Percentiles rank a stretch among this genome's conserved stretches.
Conservation (phyloP, 805 yeast species). For the Komagataella kurtzmanii region DNA sequence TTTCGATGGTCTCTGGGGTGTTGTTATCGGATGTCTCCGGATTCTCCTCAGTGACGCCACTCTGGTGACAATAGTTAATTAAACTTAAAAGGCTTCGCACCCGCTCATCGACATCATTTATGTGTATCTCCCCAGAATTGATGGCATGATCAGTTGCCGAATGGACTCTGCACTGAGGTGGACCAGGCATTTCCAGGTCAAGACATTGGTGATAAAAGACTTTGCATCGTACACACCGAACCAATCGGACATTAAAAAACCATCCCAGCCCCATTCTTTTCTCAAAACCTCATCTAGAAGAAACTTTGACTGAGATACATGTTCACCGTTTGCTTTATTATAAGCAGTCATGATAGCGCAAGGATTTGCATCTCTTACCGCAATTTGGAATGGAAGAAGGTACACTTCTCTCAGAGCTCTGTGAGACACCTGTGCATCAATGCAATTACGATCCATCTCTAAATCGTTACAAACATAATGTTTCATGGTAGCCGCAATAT, state of each 20-base stretch:
- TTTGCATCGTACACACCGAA: constrained; percentile 23
- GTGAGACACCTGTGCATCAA: constrained; percentile 24
- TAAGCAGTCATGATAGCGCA: constrained; percentile 27
- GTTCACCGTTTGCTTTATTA: constrained; percentile 27
- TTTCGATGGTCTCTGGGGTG: constrained; percentile 29
- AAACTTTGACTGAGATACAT: constrained; percentile 21
- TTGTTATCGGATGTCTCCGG: constrained; percentile 25
- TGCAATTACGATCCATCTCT: constrained; percentile 22
- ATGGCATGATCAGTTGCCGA: constrained; percentile 28
- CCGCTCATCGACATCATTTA: constrained; percentile 29
- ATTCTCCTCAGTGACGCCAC: constrained; percentile 27
- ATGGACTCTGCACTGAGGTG: constrained; percentile 28
- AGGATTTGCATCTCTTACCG: constrained; percentile 24
- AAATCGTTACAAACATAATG: constrained; percentile 30
- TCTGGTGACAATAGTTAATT: constrained; percentile 25
- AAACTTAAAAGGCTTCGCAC: constrained; percentile 32
- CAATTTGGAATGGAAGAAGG: constrained; percentile 28
- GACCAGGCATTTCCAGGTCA: constrained; percentile 34
- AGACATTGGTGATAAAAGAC: constrained; percentile 25
- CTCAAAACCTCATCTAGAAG: constrained; percentile 22
- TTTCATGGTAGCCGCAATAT: constrained; percentile 26
- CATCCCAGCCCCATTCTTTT: constrained; percentile 26
- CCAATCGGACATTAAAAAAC: constrained; percentile 30
- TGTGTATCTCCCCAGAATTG: constrained; percentile 23
- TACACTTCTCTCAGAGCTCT: constrained; percentile 31